Base-by-base conservation (phyloP, 2,329 filamentous ascomycete species). In the Colletotrichum eremochloae region DNA sequence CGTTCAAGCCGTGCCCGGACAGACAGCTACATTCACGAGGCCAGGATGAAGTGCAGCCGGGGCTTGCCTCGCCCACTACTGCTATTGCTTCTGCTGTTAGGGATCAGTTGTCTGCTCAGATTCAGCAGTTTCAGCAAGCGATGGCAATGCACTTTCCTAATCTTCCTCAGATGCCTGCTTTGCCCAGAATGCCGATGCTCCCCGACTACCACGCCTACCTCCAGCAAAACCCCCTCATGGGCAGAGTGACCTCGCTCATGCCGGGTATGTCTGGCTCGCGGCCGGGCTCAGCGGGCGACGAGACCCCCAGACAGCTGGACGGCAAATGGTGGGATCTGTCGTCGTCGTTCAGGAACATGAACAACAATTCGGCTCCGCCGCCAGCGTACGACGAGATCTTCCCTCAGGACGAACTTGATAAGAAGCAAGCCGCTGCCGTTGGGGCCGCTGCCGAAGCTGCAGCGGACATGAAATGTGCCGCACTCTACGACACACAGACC, bases 331-430 rank as follows among this genome's bases (percentile, higher is more conserved):
- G 91, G 89, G 91, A 92, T 77, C 82, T 92, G 38, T 87, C 92
- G 56, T 89, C 90, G 11, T 89, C 90, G 11, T 82, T 86, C 48
- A 85, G 87, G 76, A 82, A 82, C 63, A 80, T 82, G 50, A 76
- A 83, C 20, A 84, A 82, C 29, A 83, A 82, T 50, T 81, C 88
- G 12, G 83, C 86, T 5, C 85, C 88, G 42, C 93, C 93, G 11
- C 94, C 94, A 12, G 89, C 94, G 0, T 96, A 96, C 75, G 91
- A 95, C 65, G 94, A 95, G 60, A 89, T 96, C 38, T 96, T 91
- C 79, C 93, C 93, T 1, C 83, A 84, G 52, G 81, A 84, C 65
- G 84, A 86, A 56, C 74, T 86, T 20, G 88, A 91, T 68, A 82
- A 81, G 33, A 92, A 92, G 80, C 86, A 88, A 76, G 83, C 86